Evolutionary conservation across 2,329 filamentous ascomycete genomes (phyloP).

Genomic region (Bipolaris zeicola): DNA sequence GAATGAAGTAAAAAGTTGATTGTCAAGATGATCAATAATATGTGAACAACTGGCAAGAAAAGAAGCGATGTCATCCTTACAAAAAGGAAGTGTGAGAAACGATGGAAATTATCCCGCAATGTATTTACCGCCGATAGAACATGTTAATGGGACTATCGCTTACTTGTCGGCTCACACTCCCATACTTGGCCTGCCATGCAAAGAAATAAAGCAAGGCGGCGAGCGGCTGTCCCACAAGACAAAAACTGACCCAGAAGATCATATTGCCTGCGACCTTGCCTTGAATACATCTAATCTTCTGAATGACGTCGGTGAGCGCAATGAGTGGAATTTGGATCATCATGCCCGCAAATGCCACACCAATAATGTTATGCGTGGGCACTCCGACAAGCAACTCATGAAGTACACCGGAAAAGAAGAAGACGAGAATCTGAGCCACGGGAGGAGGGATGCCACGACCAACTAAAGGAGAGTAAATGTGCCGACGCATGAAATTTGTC

Average conservation of each 20-base stretch:
- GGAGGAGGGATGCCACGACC: conserved; percentile 78
- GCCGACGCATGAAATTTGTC: conserved; percentile 93
- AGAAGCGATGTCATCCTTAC: not conserved
- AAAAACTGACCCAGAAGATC: conserved; percentile 97
- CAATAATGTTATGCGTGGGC: conserved; percentile 91
- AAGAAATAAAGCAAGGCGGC: conserved; percentile 95
- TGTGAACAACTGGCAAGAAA: not conserved
- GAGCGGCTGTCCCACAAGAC: conserved; percentile 90
- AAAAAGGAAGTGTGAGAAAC: not conserved
- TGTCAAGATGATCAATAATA: not conserved
- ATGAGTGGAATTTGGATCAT: conserved; percentile 91
- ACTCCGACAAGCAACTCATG: conserved; percentile 93
- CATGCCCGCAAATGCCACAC: conserved; percentile 94
- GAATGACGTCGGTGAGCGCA: conserved; percentile 74
- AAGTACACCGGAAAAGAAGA: conserved; percentile 83
- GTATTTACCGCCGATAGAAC: conserved; percentile 25
- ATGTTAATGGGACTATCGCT: conserved; percentile 32
- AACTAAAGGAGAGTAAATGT: conserved; percentile 87
- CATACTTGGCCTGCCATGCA: conserved; percentile 97
- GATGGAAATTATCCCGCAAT: not conserved
- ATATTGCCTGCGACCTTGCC: conserved; percentile 86
- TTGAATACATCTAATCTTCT: conserved; percentile 75
- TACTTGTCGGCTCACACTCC: conserved; percentile 66
- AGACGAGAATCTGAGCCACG: conserved; percentile 78
- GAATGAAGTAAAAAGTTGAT: not conserved